Conservation (phyloP, 2,329 filamentous ascomycete genomes). For the Chaetothyriales sp. region DNA sequence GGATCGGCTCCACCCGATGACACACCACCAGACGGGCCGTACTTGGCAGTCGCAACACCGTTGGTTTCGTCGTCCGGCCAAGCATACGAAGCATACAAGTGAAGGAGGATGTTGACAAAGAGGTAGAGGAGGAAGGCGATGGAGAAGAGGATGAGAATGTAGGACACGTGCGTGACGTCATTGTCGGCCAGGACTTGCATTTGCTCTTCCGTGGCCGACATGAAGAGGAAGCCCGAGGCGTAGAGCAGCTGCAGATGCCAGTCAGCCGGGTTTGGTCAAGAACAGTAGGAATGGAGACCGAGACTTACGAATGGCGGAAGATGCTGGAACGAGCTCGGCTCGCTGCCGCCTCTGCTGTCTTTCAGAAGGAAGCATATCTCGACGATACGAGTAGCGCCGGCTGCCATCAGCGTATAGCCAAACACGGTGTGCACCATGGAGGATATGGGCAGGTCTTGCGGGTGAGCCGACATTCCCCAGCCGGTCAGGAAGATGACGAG, state of each 20-base stretch:
- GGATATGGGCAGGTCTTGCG: constrained; percentile 70
- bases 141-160: constrained; percentile 82
- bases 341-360: constrained; percentile 55
- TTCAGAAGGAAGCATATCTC: constrained; percentile 79
- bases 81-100: constrained; percentile 60
- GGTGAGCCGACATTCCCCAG: constrained; percentile 88
- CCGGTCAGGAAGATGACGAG: constrained; percentile 87
- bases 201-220: constrained; percentile 94
- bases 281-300: constrained; percentile 9
- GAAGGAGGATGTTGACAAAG: constrained; percentile 73
- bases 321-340: constrained; percentile 61
- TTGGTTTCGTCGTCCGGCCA: constrained; percentile 29
- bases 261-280: constrained; percentile 8
- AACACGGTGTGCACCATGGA: constrained; percentile 81
- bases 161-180: constrained; percentile 75
- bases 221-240: constrained; percentile 88
- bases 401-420: constrained; percentile 89
- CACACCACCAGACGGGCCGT: neutral
- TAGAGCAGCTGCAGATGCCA: constrained; percentile 56
- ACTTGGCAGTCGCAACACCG: constrained; percentile 3
- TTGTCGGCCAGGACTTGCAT: constrained; percentile 64
- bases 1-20: neutral
- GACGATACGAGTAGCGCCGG: constrained; percentile 68
- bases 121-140: constrained; percentile 83
- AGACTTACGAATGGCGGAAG: constrained; percentile 54